Evolutionary conservation across 2,329 filamentous ascomycete species (phyloP), one percentile per base, ranked within the genome.

Genomic region (Paraphoma chrysanthemicola): DNA sequence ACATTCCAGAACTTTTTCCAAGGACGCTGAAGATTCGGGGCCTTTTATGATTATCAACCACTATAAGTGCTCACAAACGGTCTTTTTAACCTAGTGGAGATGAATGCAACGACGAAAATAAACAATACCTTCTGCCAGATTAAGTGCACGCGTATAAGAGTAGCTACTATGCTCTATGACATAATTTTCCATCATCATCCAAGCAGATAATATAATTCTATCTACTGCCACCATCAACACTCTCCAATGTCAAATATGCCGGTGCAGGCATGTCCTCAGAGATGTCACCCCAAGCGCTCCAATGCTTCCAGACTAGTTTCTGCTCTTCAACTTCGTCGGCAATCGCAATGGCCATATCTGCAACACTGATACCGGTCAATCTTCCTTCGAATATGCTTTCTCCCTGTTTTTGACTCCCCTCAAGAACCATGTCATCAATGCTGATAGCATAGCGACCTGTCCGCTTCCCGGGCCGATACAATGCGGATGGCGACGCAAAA

Each of bases 311-410:
- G 2, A 71, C 60, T 56, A 70, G 58, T 44, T 61, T 68, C 63
- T 63, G 57, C 28, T 48, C 41, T 57, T 72, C 72, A 6, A 70
- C 63, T 58, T 75, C 72, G 68, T 75, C 72, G 42, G 68, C 72
- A 63, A 75, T 72, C 14, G 72, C 72, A 59, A 73, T 65, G 36
- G 70, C 72, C 69, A 75, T 66, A 66, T 75, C 72, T 36, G 58
- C 64, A 11, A 70, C 71, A 55, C 63, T 70, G n/a, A 75, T 74
- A 4, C 72, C 72, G 1, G 65, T 70, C 62, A 75, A 55, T 16
- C 72, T 52, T 4, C 62, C 72, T 50, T 75, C 72, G 47, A 74
- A 70, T 0, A 73, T 52, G 60, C 54, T 63, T 28, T 65, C 57
- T 0, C 64, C 67, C 10, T 60, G 52, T 42, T 65, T 60, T 52